Evolutionary conservation across 2,329 filamentous ascomycete genomes (phyloP), one percentile per base, ranked within the genome.

Genomic region (Mycosphaerella arachidis): DNA sequence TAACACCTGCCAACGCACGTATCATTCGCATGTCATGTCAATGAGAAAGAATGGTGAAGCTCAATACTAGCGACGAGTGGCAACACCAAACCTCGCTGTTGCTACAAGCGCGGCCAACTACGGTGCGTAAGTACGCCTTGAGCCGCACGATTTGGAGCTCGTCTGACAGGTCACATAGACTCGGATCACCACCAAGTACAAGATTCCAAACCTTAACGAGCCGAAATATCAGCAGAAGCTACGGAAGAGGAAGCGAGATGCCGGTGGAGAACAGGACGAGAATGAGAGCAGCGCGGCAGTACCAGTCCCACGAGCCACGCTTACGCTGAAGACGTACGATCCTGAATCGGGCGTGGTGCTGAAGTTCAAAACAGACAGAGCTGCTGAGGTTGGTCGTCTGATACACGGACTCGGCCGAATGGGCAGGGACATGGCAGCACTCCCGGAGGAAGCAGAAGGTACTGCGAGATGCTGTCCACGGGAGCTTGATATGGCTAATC

Each of bases 281-380:
- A 59, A 68, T 56, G 59, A 67, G 57, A 63, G 48, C 58, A 62
- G 53, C 33, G 51, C 50, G 9, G 63, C 73, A 51, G 58, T 76
- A 4, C 81, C 82, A 57, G 78, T 84, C 2, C 80, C 86, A 4
- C 82, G 83, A 65, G 92, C 88, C 65, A 84, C 82, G 57, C 86
- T 99, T 55, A 88, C 86, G 4, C 79, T 99, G 62, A 97, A 96
- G 79, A 94, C 94, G 4, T 97, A 87, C 78, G 91, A 97, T 74
- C 89, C 94, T 0, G 79, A 79, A 46, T 89, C 87, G 57, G 94
- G 94, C 70, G 87, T 88, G 59, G 88, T 88, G 62, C 82, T 99
- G 64, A 96, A 97, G 78, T 97, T 97, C 81, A 84, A 85, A 73
- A 99, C 94, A 37, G 88, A 88, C 72, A 96, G 96, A 77, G 91